phyloP scores from a whole-genome alignment of 805 yeast genomes.

The Candida coleopterorum region DNA sequence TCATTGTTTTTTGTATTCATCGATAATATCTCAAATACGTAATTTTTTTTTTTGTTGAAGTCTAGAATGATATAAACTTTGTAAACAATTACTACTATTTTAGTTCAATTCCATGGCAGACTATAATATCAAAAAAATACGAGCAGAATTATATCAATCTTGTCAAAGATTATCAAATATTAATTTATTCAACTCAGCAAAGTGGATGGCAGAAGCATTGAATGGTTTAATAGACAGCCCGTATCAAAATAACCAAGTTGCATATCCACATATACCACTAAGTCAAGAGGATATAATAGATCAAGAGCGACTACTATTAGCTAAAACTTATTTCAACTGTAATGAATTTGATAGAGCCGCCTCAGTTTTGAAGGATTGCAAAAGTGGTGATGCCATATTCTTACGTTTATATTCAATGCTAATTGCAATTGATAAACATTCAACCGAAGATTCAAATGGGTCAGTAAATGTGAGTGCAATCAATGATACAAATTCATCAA shows the following conservation, averaged over 20 bases:
- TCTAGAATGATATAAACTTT: no score
- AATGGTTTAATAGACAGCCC: conserved; percentile 50
- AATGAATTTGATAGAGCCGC: conserved; percentile 83
- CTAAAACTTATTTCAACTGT: conserved; percentile 70
- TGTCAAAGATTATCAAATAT: conserved; percentile 44
- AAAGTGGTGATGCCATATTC: conserved; percentile 51
- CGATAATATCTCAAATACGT: background rate
- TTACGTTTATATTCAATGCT: conserved; percentile 64
- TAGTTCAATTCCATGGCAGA: conserved; percentile 2
- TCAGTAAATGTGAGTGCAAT: conserved; percentile 40
- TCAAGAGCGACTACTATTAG: conserved; percentile 49
- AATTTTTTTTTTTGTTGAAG: conserved; percentile 2
- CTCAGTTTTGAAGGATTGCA: conserved; percentile 47
- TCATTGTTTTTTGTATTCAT: conserved; percentile 1
- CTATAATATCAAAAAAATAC: conserved; percentile 11
- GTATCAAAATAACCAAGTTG: conserved; percentile 9
- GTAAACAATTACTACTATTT: background rate
- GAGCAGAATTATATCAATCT: conserved; percentile 26
- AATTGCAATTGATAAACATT: conserved; percentile 72
- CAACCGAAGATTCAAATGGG: conserved; percentile 69
- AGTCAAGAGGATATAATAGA: conserved; percentile 32
- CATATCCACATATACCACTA: conserved; percentile 9
- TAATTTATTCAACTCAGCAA: conserved; percentile 64
- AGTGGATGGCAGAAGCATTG: conserved; percentile 81
- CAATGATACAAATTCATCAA: conserved; percentile 6